Percentiles rank a stretch among this genome's conserved stretches.
These are phyloP conservation scores for Fusarium chaquense DNA, from an alignment of 2,329 filamentous ascomycete species.

Conservation along the genomic window DNA sequence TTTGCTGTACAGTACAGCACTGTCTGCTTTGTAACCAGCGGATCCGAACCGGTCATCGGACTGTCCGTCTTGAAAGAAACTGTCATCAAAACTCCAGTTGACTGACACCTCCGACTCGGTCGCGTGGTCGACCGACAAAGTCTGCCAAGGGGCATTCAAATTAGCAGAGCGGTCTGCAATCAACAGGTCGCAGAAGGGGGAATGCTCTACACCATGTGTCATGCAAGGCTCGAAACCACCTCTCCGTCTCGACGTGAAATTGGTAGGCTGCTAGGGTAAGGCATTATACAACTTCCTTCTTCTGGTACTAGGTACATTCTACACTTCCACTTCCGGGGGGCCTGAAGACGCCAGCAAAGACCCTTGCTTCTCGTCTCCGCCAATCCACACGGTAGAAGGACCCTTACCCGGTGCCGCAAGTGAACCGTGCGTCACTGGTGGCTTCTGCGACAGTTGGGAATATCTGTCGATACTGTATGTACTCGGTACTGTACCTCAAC, in stretches of 20 bases:
- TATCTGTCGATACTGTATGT: slow-evolving; percentile 24
- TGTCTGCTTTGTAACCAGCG: slow-evolving; percentile 19
- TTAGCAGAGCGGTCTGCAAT: slow-evolving; percentile 19
- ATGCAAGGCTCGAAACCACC: slow-evolving; percentile 23
- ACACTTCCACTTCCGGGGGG: slow-evolving; percentile 33
- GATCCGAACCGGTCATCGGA: slow-evolving; percentile 17
- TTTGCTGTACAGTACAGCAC: slow-evolving; percentile 7
- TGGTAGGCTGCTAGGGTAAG: slow-evolving; percentile 28
- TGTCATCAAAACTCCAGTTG: slow-evolving; percentile 10
- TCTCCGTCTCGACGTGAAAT: slow-evolving; percentile 26
- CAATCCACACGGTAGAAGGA: slow-evolving; percentile 27
- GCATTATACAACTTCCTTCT: slow-evolving; percentile 14
- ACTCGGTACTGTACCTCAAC: slow-evolving; percentile 14
- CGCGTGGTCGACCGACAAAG: slow-evolving; percentile 6
- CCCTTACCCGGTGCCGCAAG: slow-evolving; percentile 14
- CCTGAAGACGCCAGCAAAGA: slow-evolving; percentile 20
- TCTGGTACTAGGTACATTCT: slow-evolving; percentile 24
- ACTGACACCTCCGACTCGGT: slow-evolving; percentile 6
- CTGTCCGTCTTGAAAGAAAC: slow-evolving; percentile 22
- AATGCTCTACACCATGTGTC: slow-evolving; percentile 21
- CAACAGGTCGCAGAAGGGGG: slow-evolving; percentile 15
- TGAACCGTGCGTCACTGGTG: slow-evolving; percentile 37
- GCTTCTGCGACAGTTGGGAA: slow-evolving; percentile 14
- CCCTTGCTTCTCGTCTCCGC: slow-evolving; percentile 32
- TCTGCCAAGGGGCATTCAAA: neutral